Conservation (phyloP, 169 alveolate genomes). For the Plasmodium sp. region DNA sequence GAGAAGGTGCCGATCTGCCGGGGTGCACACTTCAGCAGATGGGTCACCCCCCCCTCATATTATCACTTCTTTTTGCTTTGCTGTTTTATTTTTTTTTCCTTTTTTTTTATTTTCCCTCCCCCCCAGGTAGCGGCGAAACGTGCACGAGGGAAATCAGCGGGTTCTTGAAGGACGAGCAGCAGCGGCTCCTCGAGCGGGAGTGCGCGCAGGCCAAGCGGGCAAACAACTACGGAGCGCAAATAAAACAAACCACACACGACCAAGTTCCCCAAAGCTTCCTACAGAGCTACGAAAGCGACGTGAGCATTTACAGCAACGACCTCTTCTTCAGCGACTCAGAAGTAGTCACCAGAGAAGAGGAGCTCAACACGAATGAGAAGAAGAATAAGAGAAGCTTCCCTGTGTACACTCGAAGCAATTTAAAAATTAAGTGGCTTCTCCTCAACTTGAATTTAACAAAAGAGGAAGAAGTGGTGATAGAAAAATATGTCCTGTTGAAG, state of each 20-base stretch:
- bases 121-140: constrained; percentile 22
- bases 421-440: constrained; percentile 68
- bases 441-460: constrained; percentile 59
- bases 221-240: constrained; percentile 1
- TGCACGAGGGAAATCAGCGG: constrained; percentile 22
- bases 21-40: neutral
- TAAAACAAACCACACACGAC: constrained; percentile 12
- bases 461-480: constrained; percentile 46
- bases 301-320: constrained; percentile 60
- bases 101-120: neutral
- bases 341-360: constrained; percentile 30
- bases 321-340: constrained; percentile 38
- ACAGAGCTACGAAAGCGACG: constrained; percentile 55
- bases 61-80: neutral
- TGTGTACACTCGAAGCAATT: constrained; percentile 19
- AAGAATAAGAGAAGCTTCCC: constrained; percentile 1
- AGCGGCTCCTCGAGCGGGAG: constrained; percentile 10
- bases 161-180: constrained; percentile 22
- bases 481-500: constrained; percentile 43
- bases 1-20: neutral
- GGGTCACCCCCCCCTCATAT: neutral
- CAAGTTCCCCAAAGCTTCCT: neutral
- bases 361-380: neutral
- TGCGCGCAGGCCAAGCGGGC: neutral
- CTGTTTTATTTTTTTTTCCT: neutral